phyloP scores from a whole-genome alignment of 768 basidiomycete genomes.

The Hysterangium stoloniferum region DNA sequence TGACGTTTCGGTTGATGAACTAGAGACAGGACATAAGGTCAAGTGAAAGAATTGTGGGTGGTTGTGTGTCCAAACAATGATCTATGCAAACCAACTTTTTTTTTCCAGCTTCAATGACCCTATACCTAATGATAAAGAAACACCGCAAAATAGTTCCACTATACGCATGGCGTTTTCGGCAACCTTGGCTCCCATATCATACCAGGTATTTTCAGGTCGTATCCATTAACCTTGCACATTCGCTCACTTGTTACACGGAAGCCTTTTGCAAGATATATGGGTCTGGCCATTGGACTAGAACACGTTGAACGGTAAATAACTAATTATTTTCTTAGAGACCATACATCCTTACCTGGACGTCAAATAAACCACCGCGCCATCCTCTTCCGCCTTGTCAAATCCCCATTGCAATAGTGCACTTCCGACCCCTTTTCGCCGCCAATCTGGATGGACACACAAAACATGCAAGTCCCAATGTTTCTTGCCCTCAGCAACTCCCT shows the following conservation, averaged over 20 bases:
- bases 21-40: no score
- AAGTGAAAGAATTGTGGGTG: no score
- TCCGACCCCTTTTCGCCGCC: slow-evolving; percentile 7
- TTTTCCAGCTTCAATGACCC: no score
- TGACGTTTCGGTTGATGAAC: no score
- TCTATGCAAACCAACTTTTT: no score
- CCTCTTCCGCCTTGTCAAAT: slow-evolving; percentile 3
- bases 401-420: slow-evolving; percentile 6
- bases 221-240: not conserved
- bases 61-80: no score
- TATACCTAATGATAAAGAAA: no score
- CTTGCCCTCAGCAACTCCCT: not conserved
- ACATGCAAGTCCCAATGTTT: slow-evolving; percentile 9
- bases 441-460: slow-evolving; percentile 7
- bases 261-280: slow-evolving; percentile 7
- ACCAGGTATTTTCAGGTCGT: slow-evolving; percentile 2
- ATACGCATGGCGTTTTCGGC: not conserved
- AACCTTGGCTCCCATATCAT: slow-evolving; percentile 12
- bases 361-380: slow-evolving; percentile 1
- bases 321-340: not conserved
- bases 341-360: slow-evolving; percentile 3
- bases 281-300: not conserved
- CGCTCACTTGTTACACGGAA: slow-evolving; percentile 5
- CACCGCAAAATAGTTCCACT: no score
- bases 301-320: not conserved